Base-by-base conservation (phyloP, 257 asterid species). In the Scutellaria barbata region DNA sequence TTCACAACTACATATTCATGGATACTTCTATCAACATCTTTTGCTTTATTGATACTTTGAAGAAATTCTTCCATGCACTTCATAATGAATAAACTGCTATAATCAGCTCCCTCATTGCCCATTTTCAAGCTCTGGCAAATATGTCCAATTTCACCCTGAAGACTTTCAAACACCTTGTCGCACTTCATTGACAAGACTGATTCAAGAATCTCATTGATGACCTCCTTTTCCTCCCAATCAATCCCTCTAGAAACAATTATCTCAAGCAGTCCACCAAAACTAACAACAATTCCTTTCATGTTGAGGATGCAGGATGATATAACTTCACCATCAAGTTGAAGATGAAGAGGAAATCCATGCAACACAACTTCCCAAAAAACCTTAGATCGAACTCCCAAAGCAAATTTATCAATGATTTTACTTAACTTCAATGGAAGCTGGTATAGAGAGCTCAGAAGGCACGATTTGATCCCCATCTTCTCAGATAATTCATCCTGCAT, bases 271-370 rank as follows among this genome's bases (percentile, higher is more conserved):
- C 88, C 90, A 69, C 85, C 84, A 46, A 95, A 81, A 74, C 85
- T 69, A 60, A 45, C 42, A 68, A 92, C 74, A 61, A 92, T 86
- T 51, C 88, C 90, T 72, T 73, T 79, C 71, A 88, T 82, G 81
- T 71, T 88, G 77, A 89, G 90, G 68, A 88, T 81, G 81, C 96
- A 92, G 65, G 99, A 95, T 33, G 95, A 85, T 48, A 95, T 72
- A 80, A 85, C 72, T 75, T 84, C 97, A 71, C 88, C 74, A 5
- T 80, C 74, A 80, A 67, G 78, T 57, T 77, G 89, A 75, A 74
- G 70, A 78, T 82, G 78, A 69, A 89, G 85, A 11, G 99, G 96
- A 79, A 95, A 87, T 16, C 99, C 99, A 85, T 89, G 97, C 83
- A 92, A 76, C 16, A 71, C 77, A 73, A 88, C 71, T 79, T 88